Conservation (phyloP, 2,329 filamentous ascomycete species). For the Tolypocladium capitatum region DNA sequence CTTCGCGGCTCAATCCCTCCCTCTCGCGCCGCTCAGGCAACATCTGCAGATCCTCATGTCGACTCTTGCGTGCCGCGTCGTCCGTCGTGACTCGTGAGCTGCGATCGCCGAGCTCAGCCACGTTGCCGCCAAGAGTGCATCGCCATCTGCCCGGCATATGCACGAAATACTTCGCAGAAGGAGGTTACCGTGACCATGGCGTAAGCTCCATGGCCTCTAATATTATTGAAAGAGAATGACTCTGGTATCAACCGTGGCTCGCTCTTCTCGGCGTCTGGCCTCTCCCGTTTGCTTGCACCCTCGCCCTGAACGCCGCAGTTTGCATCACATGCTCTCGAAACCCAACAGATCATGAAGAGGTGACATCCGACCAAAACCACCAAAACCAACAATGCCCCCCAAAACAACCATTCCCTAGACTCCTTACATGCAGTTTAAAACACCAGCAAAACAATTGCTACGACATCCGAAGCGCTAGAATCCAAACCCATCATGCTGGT, state of each 20-base stretch:
- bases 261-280: background rate
- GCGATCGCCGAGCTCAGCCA: slow-evolving; percentile 1
- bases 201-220: background rate
- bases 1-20: background rate
- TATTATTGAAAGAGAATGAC: background rate
- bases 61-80: background rate
- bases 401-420: background rate
- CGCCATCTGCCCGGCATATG: background rate
- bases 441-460: background rate
- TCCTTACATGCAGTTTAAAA: background rate
- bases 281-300: background rate
- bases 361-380: no score
- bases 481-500: slow-evolving; percentile 49
- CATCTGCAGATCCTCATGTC: background rate
- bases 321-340: no score
- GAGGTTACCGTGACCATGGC: background rate
- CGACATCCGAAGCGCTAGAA: slow-evolving; percentile 18
- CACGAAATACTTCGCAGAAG: background rate
- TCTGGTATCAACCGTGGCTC: background rate
- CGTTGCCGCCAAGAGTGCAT: no score
- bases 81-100: background rate
- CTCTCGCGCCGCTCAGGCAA: background rate
- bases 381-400: background rate
- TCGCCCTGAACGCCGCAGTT: background rate
- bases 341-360: background rate